These are phyloP conservation scores for Rhodamnia argentea DNA, from an alignment of 345 rosid species.

Conservation along the genomic window DNA sequence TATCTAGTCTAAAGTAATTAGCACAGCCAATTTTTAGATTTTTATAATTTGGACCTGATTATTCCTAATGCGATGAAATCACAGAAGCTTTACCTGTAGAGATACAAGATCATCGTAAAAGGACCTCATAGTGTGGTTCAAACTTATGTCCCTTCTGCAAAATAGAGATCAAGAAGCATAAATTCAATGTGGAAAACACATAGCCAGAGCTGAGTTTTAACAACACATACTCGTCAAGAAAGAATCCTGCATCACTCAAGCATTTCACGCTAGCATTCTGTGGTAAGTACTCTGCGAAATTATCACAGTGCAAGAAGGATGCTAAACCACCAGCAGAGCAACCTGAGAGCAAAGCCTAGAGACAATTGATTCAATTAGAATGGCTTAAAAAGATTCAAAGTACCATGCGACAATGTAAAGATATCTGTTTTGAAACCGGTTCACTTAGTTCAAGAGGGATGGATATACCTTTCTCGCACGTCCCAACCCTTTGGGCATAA, in stretches of 20 bases:
- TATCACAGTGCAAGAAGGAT: conserved; percentile 66
- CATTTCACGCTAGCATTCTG: conserved; percentile 63
- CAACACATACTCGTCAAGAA: conserved; percentile 61
- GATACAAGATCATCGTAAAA: conserved; percentile 43
- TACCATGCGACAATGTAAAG: not conserved
- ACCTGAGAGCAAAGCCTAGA: conserved; percentile 89
- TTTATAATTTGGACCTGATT: not conserved
- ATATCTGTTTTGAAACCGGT: not conserved
- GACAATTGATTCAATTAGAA: not conserved
- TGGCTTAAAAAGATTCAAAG: not conserved
- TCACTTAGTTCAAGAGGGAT: not conserved
- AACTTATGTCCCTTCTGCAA: conserved; percentile 57
- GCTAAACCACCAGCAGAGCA: conserved; percentile 99
- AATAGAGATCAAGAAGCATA: conserved; percentile 2
- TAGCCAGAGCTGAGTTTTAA: not conserved
- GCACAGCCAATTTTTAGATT: not conserved
- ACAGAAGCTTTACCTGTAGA: conserved; percentile 40
- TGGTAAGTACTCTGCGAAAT: conserved; percentile 51
- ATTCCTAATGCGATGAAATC: not conserved
- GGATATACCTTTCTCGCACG: conserved; percentile 48
- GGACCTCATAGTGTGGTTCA: conserved; percentile 55
- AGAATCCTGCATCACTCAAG: conserved; percentile 95
- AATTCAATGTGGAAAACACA: not conserved
- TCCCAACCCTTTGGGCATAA: conserved; percentile 73
- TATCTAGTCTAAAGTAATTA: not conserved